Evolutionary conservation across 75 land plant species (phyloP), one percentile per base, ranked within the genome.

Genomic region (Selaginella tamariscina): DNA sequence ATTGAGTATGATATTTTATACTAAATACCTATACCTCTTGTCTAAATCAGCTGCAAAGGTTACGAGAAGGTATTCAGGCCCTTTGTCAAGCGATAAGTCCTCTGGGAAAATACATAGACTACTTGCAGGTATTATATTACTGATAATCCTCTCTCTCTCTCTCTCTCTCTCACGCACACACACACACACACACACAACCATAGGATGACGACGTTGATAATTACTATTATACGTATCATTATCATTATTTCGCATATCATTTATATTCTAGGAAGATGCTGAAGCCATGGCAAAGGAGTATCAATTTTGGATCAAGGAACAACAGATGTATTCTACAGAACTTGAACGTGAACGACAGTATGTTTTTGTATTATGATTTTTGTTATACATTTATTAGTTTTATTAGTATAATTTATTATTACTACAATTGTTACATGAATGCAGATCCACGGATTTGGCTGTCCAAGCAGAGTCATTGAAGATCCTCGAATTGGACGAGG

Each of bases 241-340:
- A n/a, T n/a, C n/a, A 39, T 39, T 39, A 5, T 39, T 39, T 39
- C 11, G 5, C 49, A 39, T 39, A 30, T 64, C 60, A 39, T 5
- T 39, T 5, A 5, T 39, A 39, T 56, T 57, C 31, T 59, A 72
- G 74, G 74, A 72, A 33, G 74, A 72, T 56, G 71, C 33, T 32
- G 74, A 72, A 67, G 60, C 55, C 33, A 72, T 72, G 74, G 66
- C 30, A 56, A 72, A 67, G 65, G 74, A 72, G 71, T 66, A 72
- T 69, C 74, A 72, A 31, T 72, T 72, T 28, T 72, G 74, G 74
- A 67, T 72, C 56, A 72, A 65, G 27, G 74, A 72, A 54, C 70
- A 32, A 22, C 68, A 72, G 20, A 30, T 32, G 18, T 66, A 72
- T 32, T 24, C 59, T 32, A 31, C 21, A 1, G 33, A 31, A 24